Evolutionary conservation across 2,329 filamentous ascomycete species (phyloP).

Genomic region (Eutypa lata): DNA sequence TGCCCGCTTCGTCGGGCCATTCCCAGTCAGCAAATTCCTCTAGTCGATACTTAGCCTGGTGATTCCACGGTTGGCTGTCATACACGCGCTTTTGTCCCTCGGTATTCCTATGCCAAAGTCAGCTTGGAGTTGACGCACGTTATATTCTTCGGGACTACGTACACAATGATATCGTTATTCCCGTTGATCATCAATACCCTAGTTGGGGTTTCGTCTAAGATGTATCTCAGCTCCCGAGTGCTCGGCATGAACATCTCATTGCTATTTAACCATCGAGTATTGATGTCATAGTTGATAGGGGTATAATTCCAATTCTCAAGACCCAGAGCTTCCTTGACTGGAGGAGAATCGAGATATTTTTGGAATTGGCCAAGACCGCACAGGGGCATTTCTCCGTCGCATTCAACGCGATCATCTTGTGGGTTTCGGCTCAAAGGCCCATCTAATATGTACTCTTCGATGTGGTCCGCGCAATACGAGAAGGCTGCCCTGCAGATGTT

Average conservation of each 20-base stretch:
- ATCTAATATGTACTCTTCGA: not conserved
- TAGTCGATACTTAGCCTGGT: constrained; percentile 7
- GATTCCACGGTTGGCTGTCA: constrained; percentile 5
- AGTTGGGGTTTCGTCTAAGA: constrained; percentile 2
- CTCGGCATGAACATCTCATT: constrained; percentile 4
- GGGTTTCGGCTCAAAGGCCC: not conserved
- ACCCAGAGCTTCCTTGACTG: constrained; percentile 5
- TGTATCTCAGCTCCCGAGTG: constrained; percentile 7
- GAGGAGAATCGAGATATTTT: constrained; percentile 6
- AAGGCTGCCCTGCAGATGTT: constrained; percentile 7
- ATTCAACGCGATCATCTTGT: constrained; percentile 5
- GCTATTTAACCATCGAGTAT: constrained; percentile 1
- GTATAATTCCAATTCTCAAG: constrained; percentile 1
- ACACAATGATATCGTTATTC: constrained; percentile 9
- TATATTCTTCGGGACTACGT: not conserved
- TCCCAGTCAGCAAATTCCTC: constrained; percentile 5
- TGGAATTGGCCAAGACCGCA: constrained; percentile 5
- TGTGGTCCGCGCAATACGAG: constrained; percentile 4
- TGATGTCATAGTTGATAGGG: constrained; percentile 5
- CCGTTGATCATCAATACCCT: constrained; percentile 4
- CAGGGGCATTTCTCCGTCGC: constrained; percentile 4
- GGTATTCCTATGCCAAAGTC: constrained; percentile 3
- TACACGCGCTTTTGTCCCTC: constrained; percentile 10
- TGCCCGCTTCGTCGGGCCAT: constrained; percentile 2
- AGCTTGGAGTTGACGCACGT: not conserved